phyloP scores from a whole-genome alignment of 2,329 filamentous ascomycete species.

The Thielaviopsis musarum region DNA sequence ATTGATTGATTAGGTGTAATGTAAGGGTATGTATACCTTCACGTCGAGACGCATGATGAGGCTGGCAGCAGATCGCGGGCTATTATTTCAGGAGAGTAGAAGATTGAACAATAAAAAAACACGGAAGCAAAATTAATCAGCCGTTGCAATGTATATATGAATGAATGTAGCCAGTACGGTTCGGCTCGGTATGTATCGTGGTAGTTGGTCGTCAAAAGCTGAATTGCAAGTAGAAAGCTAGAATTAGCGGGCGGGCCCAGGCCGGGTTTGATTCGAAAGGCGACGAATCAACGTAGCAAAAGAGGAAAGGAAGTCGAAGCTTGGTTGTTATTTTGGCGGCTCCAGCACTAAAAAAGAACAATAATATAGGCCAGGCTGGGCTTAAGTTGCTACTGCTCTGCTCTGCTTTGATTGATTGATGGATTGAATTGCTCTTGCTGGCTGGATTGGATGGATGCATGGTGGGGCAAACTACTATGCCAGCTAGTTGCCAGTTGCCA shows the following conservation, averaged over 20 bases:
- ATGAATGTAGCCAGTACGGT: background rate
- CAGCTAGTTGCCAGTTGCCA: background rate
- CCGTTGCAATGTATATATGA: background rate
- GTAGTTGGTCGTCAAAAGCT: background rate
- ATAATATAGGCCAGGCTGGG: background rate
- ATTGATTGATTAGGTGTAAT: background rate
- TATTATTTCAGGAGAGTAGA: background rate
- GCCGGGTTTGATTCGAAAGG: background rate
- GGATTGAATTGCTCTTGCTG: no score
- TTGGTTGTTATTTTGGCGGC: background rate
- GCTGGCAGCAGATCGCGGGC: background rate
- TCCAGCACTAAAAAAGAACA: background rate
- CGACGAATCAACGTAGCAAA: background rate
- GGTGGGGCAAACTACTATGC: background rate
- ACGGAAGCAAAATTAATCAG: background rate
- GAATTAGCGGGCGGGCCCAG: background rate
- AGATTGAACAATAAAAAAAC: background rate
- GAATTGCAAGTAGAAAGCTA: background rate
- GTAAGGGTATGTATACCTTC: constrained; percentile 10
- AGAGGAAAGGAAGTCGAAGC: background rate
- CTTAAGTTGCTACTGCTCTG: background rate
- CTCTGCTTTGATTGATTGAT: background rate
- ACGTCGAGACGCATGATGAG: constrained; percentile 14
- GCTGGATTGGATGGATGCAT: background rate
- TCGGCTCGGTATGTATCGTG: background rate